Conservation (phyloP, 2,329 filamentous ascomycete genomes). For the Scedosporium apiospermum region DNA sequence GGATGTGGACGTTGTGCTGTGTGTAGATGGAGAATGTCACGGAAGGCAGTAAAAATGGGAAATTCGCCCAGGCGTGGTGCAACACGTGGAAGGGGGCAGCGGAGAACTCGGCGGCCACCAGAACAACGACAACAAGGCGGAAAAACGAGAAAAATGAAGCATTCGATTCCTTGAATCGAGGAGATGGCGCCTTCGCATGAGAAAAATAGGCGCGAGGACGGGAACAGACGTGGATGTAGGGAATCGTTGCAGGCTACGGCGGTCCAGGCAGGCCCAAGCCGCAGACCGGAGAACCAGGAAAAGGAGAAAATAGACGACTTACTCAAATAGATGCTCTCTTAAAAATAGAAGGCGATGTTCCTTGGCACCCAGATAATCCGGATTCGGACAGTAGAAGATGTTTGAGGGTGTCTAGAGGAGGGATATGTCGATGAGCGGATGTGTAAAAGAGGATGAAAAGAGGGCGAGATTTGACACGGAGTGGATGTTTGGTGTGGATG, state of each 20-base stretch:
- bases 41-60: not conserved
- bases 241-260: no score
- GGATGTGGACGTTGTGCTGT: not conserved
- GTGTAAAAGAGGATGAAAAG: constrained; percentile 12
- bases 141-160: not conserved
- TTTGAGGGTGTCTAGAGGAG: not conserved
- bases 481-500: constrained; percentile 1
- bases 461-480: constrained; percentile 5
- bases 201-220: no score
- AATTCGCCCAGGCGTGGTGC: not conserved
- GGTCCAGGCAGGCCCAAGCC: no score
- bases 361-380: not conserved
- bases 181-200: no score
- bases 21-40: not conserved
- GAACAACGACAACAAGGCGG: not conserved
- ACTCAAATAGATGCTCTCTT: not conserved
- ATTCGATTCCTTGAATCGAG: no score
- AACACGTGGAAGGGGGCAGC: not conserved
- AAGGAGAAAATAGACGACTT: not conserved
- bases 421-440: constrained; percentile 6
- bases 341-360: not conserved
- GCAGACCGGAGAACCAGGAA: no score
- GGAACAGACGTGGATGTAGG: no score
- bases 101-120: not conserved
- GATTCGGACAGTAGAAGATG: not conserved